phyloP scores from a whole-genome alignment of 2,329 filamentous ascomycete species.

The Ascochyta fabae region DNA sequence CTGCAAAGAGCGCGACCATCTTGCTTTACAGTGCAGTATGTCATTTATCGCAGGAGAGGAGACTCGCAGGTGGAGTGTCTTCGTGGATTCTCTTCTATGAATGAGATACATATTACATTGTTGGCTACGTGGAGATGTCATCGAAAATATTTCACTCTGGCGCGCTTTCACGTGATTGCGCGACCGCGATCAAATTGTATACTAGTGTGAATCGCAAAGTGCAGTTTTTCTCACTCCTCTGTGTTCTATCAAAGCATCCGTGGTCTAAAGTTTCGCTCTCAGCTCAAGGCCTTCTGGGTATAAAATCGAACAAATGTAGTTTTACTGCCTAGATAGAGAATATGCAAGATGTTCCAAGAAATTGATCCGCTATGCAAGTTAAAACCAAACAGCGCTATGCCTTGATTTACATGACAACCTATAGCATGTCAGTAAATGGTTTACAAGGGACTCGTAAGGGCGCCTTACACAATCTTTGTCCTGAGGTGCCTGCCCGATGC shows the following conservation, averaged over 20 bases:
- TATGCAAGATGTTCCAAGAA: slow-evolving; percentile 21
- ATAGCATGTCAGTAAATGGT: slow-evolving; percentile 13
- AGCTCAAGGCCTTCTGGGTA: slow-evolving; percentile 4
- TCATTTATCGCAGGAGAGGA: neutral
- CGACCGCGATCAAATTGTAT: neutral
- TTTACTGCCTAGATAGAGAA: slow-evolving; percentile 11
- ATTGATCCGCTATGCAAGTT: slow-evolving; percentile 28
- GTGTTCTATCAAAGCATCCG: slow-evolving; percentile 5
- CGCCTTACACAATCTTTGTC: slow-evolving; percentile 87
- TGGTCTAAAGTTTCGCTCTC: neutral
- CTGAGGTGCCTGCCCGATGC: slow-evolving; percentile 81
- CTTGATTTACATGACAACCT: slow-evolving; percentile 39
- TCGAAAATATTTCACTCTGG: neutral
- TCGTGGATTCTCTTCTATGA: neutral
- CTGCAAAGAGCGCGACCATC: neutral
- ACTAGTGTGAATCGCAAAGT: neutral
- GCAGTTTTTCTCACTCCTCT: neutral
- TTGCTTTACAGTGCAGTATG: neutral
- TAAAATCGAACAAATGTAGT: slow-evolving; percentile 17
- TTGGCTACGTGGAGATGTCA: neutral
- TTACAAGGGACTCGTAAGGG: neutral
- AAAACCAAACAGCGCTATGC: slow-evolving; percentile 1
- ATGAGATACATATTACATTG: neutral
- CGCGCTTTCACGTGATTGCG: slow-evolving; percentile 10
- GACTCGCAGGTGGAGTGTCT: neutral